Evolutionary conservation across 208 protist genomes (phyloP), one percentile per base, ranked within the genome.

Genomic region (Tritrichomonas musculus): DNA sequence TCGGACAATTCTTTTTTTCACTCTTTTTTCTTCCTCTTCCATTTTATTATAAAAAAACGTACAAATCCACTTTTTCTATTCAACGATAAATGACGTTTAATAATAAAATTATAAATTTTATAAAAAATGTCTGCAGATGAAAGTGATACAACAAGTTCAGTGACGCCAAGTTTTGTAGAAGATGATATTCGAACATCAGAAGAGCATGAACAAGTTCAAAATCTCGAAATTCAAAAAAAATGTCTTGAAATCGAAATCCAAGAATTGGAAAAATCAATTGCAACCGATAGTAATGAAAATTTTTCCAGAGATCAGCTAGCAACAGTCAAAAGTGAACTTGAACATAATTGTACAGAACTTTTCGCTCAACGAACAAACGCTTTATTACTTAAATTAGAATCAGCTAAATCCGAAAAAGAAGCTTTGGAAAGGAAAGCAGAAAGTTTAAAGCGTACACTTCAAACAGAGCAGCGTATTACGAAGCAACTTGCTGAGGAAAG

Each of bases 161-260:
- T n/a, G 11, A 33, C 25, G 22, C 11, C 11, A 84, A 84, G 73
- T 25, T 33, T 84, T n/a, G 27, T 22, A 17, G 73, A 84, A 44
- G 36, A 84, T 44, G 73, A 84, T 53, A 44, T 84, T 11, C 49
- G 36, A 44, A n/a, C 73, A 33, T 49, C 44, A 47, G n/a, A 84
- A n/a, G 73, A 84, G 25, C 11, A 84, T 25, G 73, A 84, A n/a
- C n/a, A 33, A 53, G 73, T 84, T 53, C 73, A 84, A 53, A 25
- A 84, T 30, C 36, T 84, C 11, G 73, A 84, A 84, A 33, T 84
- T 53, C 20, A 84, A 30, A 84, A 84, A 53, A 84, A 53, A 84
- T 25, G 36, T 30, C n/a, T 47, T 9, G 73, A 84, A 84, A 25
- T 84, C 2, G 36, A 84, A 84, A 84, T 84, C 11, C 27, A 84